phyloP scores from a whole-genome alignment of 495 filamentous ascomycete species.

The Rostrohypoxylon terebratum region DNA sequence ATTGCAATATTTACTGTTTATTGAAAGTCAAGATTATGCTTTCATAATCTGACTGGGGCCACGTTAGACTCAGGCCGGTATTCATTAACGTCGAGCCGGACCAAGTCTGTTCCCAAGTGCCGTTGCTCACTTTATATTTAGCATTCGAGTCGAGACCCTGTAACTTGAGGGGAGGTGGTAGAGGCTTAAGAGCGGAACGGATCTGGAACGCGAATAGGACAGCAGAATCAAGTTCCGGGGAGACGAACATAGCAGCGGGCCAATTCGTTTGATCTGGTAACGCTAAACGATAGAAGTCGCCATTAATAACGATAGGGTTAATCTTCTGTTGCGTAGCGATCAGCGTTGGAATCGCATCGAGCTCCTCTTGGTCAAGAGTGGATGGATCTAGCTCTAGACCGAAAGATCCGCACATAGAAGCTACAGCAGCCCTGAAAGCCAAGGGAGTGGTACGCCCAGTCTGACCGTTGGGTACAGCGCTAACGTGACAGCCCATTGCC shows the following conservation, averaged over 20 bases:
- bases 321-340: conserved; percentile 62
- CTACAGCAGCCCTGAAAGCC: conserved; percentile 65
- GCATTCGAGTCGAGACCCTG: conserved; percentile 60
- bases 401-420: conserved; percentile 69
- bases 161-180: conserved; percentile 58
- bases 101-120: conserved; percentile 55
- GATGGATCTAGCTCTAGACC: conserved; percentile 66
- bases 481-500: conserved; percentile 68
- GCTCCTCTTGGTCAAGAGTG: conserved; percentile 56
- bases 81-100: conserved; percentile 65
- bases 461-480: conserved; percentile 64
- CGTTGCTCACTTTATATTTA: conserved; percentile 58
- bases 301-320: conserved; percentile 62
- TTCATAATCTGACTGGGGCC: conserved; percentile 55
- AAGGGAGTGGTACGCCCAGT: conserved; percentile 62
- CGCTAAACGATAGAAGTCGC: conserved; percentile 63
- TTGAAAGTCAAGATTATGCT: conserved; percentile 59
- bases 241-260: conserved; percentile 66
- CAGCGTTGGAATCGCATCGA: conserved; percentile 58
- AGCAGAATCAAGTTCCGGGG: conserved; percentile 54
- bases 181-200: conserved; percentile 56
- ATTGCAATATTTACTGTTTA: conserved; percentile 41
- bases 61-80: conserved; percentile 55
- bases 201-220: conserved; percentile 66
- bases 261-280: conserved; percentile 66